A percentile compares a stretch with the other conserved stretches of the same genome.
Conservation (phyloP, 139 green algal species). For the Pleodorina starrii region DNA sequence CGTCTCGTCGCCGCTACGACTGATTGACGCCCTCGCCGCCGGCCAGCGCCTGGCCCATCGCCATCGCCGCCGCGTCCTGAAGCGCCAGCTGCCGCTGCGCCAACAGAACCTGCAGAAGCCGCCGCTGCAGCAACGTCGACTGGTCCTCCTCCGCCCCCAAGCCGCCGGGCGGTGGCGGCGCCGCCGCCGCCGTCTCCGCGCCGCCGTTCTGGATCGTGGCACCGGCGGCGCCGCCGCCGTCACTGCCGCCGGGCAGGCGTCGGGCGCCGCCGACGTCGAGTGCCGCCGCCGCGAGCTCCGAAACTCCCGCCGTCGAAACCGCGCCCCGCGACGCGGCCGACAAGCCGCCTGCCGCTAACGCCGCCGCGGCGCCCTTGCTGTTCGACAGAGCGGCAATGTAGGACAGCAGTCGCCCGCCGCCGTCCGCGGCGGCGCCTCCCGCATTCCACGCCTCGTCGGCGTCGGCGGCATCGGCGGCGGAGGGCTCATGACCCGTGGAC, state of each 20-base stretch:
- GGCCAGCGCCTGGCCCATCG: constrained; percentile 5
- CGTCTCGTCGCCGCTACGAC: too few species aligned
- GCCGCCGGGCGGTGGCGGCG: not conserved
- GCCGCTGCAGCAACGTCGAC: too few species aligned
- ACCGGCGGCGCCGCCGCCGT: not conserved
- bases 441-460: not conserved
- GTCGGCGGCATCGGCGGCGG: not conserved
- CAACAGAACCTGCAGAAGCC: too few species aligned
- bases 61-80: too few species aligned
- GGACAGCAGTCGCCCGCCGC: not conserved
- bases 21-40: too few species aligned
- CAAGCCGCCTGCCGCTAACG: not conserved
- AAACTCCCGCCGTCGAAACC: not conserved
- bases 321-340: too few species aligned
- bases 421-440: not conserved
- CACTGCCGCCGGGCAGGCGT: not conserved
- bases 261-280: not conserved
- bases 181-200: not conserved
- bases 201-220: too few species aligned
- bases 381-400: constrained; percentile 6
- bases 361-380: not conserved
- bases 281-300: not conserved
- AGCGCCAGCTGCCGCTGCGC: too few species aligned
- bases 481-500: not conserved
- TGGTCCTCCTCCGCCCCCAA: too few species aligned